These are phyloP conservation scores for Amphicarpaea edgeworthii DNA, from an alignment of 306 rosid genomes.

Conservation along the genomic window DNA sequence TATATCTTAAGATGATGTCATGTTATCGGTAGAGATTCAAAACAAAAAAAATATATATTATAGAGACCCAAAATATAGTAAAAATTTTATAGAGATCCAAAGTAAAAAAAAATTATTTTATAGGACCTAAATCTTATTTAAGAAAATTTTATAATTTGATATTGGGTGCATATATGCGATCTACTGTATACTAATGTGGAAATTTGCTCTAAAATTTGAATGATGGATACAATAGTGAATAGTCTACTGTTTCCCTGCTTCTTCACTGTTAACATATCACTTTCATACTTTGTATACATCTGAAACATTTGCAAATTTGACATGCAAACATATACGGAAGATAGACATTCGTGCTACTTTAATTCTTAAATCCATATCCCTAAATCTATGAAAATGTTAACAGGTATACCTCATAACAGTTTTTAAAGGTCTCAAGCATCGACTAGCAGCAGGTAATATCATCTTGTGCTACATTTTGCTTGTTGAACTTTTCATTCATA, in stretches of 20 bases:
- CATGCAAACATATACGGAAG: constrained; percentile 21
- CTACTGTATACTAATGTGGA: constrained; percentile 16
- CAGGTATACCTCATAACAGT: constrained; percentile 94
- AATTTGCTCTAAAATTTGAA: constrained; percentile 32
- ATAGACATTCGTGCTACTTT: constrained; percentile 29
- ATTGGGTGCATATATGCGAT: background rate
- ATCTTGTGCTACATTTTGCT: constrained; percentile 33
- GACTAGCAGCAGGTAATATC: constrained; percentile 92
- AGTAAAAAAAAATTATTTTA: too few species aligned
- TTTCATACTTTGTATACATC: constrained; percentile 23
- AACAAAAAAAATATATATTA: too few species aligned
- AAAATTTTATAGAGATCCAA: too few species aligned
- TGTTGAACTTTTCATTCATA: constrained; percentile 28
- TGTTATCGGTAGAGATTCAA: too few species aligned
- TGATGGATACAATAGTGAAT: constrained; percentile 30
- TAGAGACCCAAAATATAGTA: too few species aligned
- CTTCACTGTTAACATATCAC: constrained; percentile 28
- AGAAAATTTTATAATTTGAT: background rate
- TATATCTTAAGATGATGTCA: too few species aligned
- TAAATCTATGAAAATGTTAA: constrained; percentile 54
- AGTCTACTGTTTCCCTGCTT: constrained; percentile 6
- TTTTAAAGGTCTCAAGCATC: constrained; percentile 90
- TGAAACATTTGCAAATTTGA: constrained; percentile 34
- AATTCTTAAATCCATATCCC: constrained; percentile 46
- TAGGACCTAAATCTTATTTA: too few species aligned